Conservation (phyloP, 2,329 filamentous ascomycete genomes). For the Paramyrothecium sp. region DNA sequence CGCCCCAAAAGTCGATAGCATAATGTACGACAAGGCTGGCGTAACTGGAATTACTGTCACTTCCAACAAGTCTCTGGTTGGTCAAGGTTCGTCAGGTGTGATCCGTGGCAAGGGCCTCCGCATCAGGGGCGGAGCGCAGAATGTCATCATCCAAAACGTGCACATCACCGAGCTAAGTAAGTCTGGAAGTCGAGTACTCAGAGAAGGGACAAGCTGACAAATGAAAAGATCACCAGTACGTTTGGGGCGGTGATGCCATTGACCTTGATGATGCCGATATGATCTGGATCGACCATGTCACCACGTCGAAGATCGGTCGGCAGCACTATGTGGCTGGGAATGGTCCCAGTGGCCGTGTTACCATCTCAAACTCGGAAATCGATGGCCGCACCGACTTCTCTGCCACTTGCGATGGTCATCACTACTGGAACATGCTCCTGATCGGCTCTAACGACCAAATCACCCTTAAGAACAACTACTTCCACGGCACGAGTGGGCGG, state of each 20-base stretch:
- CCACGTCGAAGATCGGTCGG: background rate
- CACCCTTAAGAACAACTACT: conserved; percentile 6
- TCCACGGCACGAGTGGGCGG: conserved; percentile 52
- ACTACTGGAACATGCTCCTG: conserved; percentile 1
- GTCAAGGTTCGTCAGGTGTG: conserved; percentile 31
- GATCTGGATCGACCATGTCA: conserved; percentile 1
- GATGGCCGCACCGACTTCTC: background rate
- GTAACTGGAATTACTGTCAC: conserved; percentile 27
- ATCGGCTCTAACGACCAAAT: background rate
- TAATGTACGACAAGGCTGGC: conserved; percentile 51
- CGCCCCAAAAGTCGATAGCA: conserved; percentile 40
- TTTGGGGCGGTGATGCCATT: conserved; percentile 35
- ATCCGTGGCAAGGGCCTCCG: conserved; percentile 38
- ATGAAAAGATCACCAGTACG: conserved; percentile 23
- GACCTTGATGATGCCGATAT: conserved; percentile 24
- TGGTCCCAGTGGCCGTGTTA: background rate
- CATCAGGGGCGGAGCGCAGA: conserved; percentile 25
- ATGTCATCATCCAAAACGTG: conserved; percentile 36
- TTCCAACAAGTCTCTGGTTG: conserved; percentile 34
- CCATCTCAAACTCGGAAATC: background rate
- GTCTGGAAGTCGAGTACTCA: background rate
- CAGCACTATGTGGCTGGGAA: background rate
- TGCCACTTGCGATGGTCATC: background rate
- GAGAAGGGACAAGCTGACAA: background rate
- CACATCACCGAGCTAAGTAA: conserved; percentile 13